These are phyloP conservation scores for Artomyces pyxidatus DNA, from an alignment of 768 basidiomycete species.

Conservation along the genomic window DNA sequence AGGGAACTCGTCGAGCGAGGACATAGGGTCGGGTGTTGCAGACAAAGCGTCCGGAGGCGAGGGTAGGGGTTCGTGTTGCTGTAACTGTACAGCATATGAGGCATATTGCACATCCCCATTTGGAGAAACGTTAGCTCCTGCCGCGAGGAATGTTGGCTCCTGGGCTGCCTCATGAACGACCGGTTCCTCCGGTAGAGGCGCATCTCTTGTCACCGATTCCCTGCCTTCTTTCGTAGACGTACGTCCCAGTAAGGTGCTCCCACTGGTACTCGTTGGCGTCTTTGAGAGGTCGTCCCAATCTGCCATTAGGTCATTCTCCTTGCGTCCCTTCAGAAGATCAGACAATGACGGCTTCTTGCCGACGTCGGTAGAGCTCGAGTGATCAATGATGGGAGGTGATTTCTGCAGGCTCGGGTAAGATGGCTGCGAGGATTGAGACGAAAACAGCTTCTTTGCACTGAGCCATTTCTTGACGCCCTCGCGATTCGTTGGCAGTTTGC, in stretches of 20 bases:
- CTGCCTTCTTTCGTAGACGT: conserved; percentile 19
- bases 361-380: conserved; percentile 29
- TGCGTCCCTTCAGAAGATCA: conserved; percentile 50
- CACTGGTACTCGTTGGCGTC: conserved; percentile 41
- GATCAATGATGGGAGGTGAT: conserved; percentile 25
- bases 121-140: conserved; percentile 2
- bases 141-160: neutral
- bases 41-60: conserved; percentile 47
- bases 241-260: conserved; percentile 25
- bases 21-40: conserved; percentile 71
- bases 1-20: conserved; percentile 66
- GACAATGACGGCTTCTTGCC: conserved; percentile 61
- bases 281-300: conserved; percentile 62
- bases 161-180: conserved; percentile 8
- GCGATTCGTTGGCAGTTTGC: conserved; percentile 62
- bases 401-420: conserved; percentile 9
- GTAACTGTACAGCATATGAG: conserved; percentile 25
- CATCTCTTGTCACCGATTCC: conserved; percentile 14
- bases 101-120: conserved; percentile 18
- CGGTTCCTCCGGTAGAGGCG: conserved; percentile 1
- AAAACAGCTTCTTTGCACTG: conserved; percentile 49
- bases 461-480: conserved; percentile 81
- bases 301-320: conserved; percentile 44
- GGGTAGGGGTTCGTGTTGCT: conserved; percentile 12
- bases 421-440: conserved; percentile 29